phyloP scores from a whole-genome alignment of 2,329 filamentous ascomycete species.

The Xylaria sp. region DNA sequence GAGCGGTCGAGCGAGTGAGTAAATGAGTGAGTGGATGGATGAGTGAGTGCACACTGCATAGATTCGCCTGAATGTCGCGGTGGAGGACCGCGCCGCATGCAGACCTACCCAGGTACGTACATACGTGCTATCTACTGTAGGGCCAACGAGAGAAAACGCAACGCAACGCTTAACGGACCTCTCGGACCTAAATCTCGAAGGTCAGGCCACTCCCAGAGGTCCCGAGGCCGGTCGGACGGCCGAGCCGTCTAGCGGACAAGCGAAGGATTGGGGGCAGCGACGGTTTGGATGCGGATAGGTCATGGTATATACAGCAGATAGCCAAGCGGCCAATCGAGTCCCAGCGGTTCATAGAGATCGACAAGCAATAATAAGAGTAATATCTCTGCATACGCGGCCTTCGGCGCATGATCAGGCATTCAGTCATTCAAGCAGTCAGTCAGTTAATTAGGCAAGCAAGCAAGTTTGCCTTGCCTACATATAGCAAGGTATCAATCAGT shows the following conservation, averaged over 20 bases:
- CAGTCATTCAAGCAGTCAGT: background rate
- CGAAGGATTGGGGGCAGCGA: background rate
- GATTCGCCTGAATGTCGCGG: slow-evolving; percentile 1
- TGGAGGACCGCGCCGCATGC: slow-evolving; percentile 25
- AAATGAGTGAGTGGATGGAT: too few species aligned
- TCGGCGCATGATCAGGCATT: slow-evolving; percentile 18
- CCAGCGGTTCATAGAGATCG: slow-evolving; percentile 1
- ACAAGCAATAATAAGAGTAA: slow-evolving; percentile 11
- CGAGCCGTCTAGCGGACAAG: slow-evolving; percentile 12
- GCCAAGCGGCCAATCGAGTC: background rate
- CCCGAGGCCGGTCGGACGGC: slow-evolving; percentile 27
- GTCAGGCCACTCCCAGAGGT: slow-evolving; percentile 23
- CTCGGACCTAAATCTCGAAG: slow-evolving; percentile 11
- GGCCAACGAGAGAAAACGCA: background rate
- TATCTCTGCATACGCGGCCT: slow-evolving; percentile 9
- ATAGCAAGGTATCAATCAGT: background rate
- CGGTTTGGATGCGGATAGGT: slow-evolving; percentile 5
- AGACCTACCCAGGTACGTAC: background rate
- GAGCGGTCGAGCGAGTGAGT: too few species aligned
- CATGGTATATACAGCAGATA: background rate
- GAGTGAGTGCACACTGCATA: background rate
- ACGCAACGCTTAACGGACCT: slow-evolving; percentile 10
- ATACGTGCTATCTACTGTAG: background rate
- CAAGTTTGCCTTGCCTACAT: background rate
- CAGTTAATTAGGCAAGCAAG: background rate